Evolutionary conservation across 2,329 filamentous ascomycete species (phyloP).

Genomic region (Talaromyces sp.): DNA sequence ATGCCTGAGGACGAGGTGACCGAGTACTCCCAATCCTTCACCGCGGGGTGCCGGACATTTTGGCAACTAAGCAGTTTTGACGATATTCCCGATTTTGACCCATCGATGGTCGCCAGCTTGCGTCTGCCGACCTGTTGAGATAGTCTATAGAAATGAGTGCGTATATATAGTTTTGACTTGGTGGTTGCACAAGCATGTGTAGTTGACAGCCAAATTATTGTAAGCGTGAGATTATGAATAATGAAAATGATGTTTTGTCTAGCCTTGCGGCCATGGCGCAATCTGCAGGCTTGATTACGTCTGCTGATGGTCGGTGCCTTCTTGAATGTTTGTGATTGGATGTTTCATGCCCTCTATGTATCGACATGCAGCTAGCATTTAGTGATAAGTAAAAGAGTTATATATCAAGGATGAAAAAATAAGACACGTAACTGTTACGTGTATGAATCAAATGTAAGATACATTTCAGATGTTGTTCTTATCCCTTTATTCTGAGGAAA

Average conservation of each 20-base stretch:
- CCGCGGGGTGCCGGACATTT: conserved; percentile 66
- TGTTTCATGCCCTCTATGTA: not conserved
- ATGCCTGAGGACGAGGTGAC: conserved; percentile 68
- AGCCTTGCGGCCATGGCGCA: not conserved
- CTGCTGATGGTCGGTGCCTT: not conserved
- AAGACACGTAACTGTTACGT: not conserved
- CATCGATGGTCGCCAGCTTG: not conserved
- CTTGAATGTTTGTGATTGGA: not conserved
- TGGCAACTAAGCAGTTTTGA: conserved; percentile 64
- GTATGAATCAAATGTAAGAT: too few relatives aligned
- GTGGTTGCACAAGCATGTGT: not conserved
- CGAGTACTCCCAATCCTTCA: conserved; percentile 59
- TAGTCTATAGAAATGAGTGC: not conserved
- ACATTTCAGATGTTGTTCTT: not conserved
- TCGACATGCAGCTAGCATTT: not conserved
- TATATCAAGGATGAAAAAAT: not conserved
- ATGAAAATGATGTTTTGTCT: not conserved
- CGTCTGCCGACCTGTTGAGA: not conserved
- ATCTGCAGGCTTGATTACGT: not conserved
- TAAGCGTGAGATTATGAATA: not conserved
- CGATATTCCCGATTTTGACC: conserved; percentile 9
- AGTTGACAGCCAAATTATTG: not conserved
- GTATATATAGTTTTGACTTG: not conserved
- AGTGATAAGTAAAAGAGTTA: too few relatives aligned
- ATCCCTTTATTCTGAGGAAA: not conserved